Base-by-base conservation (phyloP, 768 basidiomycete genomes). In the Kwoniella shandongensis region DNA sequence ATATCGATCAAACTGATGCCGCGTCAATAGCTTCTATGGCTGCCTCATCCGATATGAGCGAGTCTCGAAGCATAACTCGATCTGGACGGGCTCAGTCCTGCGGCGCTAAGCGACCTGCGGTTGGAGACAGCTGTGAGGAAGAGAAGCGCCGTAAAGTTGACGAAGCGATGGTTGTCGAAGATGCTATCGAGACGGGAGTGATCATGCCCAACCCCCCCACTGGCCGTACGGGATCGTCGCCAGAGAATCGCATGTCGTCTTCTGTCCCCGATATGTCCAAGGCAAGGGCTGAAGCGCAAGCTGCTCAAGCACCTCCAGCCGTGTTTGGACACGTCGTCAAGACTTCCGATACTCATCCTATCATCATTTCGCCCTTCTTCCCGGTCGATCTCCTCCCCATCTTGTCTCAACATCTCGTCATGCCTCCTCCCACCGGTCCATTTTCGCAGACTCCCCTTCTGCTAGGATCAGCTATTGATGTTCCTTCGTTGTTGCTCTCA, bases 261-360 rank as follows among this genome's bases (percentile, higher is more conserved):
- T 61, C 66, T 12, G 52, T 54, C 20, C 59, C 59, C 2, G 61
- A 55, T 52, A 48, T 63, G 23, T 15, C 36, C 25, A 46, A 56
- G 26, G 40, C 54, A 6, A n/a, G 40, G 22, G 40, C 22, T 6
- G 8, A 42, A 17, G 17, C 18, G 41, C 30, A 49, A 22, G 44
- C 20, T 25, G 22, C 41, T 25, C 52, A 54, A 45, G 39, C 42
- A 17, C 39, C 45, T n/a, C 46, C 53, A 17, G 62, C 61, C 5
- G 57, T 73, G 1, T 70, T 70, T 56, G 69, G 72, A 13, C 67
- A 69, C 25, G 57, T 70, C 12, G 65, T 72, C 55, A 91, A 88
- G 69, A 91, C 88, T 0, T 89, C 88, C 2, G 80, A 82, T 22
- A 83, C 86, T 0, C 89, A 91, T 76, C 89, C 90, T 6, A 88